Conservation (phyloP, 1,284 basidiomycete genomes). For the Cryptococcus sp. region DNA sequence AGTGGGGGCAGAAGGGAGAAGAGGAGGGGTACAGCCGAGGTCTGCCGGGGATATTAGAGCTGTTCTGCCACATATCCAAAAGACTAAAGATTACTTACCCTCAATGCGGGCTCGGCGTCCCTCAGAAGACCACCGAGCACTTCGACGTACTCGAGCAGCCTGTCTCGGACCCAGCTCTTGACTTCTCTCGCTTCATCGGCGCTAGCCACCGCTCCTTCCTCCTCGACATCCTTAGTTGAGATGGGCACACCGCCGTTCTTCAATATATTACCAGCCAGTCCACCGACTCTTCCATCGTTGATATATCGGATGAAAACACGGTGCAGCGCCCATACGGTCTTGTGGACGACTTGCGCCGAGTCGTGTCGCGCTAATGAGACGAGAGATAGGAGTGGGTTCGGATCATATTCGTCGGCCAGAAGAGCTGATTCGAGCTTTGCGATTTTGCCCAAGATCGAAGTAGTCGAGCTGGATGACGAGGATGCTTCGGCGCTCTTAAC, state of each 20-base stretch:
- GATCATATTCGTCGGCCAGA: constrained; percentile 56
- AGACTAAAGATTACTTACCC: constrained; percentile 55
- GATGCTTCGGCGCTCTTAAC: not conserved
- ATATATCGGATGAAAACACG: constrained; percentile 72
- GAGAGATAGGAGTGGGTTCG: constrained; percentile 79
- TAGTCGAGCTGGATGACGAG: constrained; percentile 2
- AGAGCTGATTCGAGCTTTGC: constrained; percentile 39
- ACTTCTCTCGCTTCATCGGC: constrained; percentile 65
- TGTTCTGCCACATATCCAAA: not conserved
- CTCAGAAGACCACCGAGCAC: constrained; percentile 69
- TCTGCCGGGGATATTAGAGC: constrained; percentile 55
- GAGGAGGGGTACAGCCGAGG: constrained; percentile 73
- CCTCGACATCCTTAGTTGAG: not conserved
- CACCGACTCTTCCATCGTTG: constrained; percentile 61
- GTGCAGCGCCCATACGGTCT: constrained; percentile 79
- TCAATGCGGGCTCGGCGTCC: constrained; percentile 67
- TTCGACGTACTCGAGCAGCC: constrained; percentile 66
- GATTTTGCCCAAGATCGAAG: constrained; percentile 22
- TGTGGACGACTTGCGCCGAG: constrained; percentile 63
- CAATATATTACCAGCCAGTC: constrained; percentile 24
- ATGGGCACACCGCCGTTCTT: constrained; percentile 8
- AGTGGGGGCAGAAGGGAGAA: constrained; percentile 77
- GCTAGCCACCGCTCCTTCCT: constrained; percentile 9
- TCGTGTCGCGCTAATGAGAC: constrained; percentile 58
- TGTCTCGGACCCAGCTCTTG: constrained; percentile 72